Evolutionary conservation across 257 asterid genomes (phyloP).

Genomic region (Leptodermis oblonga): DNA sequence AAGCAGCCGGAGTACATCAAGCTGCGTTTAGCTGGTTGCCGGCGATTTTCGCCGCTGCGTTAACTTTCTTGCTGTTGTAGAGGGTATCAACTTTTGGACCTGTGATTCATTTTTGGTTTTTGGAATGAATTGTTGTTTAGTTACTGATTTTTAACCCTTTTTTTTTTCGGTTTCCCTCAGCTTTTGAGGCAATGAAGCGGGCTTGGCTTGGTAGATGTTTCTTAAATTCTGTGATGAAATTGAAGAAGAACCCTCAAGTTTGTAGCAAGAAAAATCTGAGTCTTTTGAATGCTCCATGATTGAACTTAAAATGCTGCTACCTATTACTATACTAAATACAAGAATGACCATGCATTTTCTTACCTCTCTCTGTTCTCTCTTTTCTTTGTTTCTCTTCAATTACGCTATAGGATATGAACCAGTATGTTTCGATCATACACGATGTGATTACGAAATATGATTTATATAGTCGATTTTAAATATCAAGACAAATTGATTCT

Average conservation of each 20-base stretch:
- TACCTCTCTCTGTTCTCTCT: background rate
- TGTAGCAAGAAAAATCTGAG: constrained; percentile 8
- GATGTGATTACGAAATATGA: too few species aligned
- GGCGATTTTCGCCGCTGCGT: constrained; percentile 30
- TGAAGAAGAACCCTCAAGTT: constrained; percentile 5
- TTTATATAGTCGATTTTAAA: too few species aligned
- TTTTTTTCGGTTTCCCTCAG: constrained; percentile 6
- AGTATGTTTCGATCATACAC: too few species aligned
- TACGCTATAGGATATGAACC: background rate
- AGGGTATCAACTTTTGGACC: background rate
- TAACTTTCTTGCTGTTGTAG: constrained; percentile 40
- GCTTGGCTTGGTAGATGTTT: constrained; percentile 6
- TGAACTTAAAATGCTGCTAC: constrained; percentile 7
- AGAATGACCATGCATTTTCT: constrained; percentile 4
- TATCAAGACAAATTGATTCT: too few species aligned
- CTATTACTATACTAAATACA: background rate
- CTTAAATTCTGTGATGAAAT: constrained; percentile 2
- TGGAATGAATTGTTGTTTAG: background rate
- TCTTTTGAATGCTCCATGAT: constrained; percentile 9
- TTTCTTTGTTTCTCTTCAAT: background rate
- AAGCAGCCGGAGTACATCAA: constrained; percentile 20
- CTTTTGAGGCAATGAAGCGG: constrained; percentile 11
- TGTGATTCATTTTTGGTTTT: background rate
- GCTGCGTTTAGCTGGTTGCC: constrained; percentile 25
- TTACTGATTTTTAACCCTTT: constrained; percentile 1